Evolutionary conservation across 345 rosid genomes (phyloP).

Genomic region (Moricandia moricandioides): DNA sequence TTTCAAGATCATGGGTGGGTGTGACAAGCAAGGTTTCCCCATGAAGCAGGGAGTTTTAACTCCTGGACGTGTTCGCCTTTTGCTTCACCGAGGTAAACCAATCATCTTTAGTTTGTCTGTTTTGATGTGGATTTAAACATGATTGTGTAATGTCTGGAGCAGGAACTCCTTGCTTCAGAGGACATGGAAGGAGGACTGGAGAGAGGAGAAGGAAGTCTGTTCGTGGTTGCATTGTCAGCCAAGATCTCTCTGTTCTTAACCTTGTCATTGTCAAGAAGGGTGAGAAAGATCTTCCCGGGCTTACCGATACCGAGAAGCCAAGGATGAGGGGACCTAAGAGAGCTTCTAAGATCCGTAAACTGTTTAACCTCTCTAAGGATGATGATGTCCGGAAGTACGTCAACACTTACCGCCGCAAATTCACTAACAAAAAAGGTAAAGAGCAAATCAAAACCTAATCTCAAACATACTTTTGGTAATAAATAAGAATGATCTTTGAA

Average conservation of each 20-base stretch:
- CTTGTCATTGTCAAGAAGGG: conserved; percentile 79
- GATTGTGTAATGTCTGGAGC: conserved; percentile 7
- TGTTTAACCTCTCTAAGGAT: conserved; percentile 69
- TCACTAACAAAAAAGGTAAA: conserved; percentile 52
- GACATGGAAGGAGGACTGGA: conserved; percentile 20
- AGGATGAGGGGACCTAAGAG: conserved; percentile 89
- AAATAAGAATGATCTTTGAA: background rate
- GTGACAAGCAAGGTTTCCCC: conserved; percentile 90
- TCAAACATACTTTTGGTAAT: background rate
- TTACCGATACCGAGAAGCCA: conserved; percentile 68
- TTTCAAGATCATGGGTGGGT: conserved; percentile 91
- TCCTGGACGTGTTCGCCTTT: conserved; percentile 78
- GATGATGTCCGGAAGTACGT: conserved; percentile 80
- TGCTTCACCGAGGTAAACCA: conserved; percentile 57
- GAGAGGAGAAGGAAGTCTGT: no score
- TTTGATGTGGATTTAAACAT: background rate
- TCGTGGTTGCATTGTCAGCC: no score
- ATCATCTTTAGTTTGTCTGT: background rate
- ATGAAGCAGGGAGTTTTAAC: conserved; percentile 91
- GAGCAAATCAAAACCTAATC: background rate
- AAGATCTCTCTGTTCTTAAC: conserved; percentile 54
- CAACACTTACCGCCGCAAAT: conserved; percentile 78
- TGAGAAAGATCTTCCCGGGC: conserved; percentile 75
- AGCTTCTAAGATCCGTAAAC: conserved; percentile 76
- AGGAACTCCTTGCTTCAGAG: conserved; percentile 86